Evolutionary conservation across 345 rosid genomes (phyloP).

Genomic region (Clausena lansium): DNA sequence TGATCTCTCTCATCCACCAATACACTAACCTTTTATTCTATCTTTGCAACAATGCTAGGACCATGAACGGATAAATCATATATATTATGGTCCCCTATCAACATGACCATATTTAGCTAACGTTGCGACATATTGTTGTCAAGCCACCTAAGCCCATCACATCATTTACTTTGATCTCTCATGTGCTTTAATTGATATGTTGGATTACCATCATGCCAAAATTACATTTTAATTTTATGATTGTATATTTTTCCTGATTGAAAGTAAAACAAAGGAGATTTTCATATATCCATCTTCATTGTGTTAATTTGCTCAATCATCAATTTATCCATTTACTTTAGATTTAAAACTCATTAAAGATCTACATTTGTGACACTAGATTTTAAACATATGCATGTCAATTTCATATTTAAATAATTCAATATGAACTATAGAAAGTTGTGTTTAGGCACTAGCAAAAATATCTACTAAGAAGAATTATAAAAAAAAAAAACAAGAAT

Average conservation of each 20-base stretch:
- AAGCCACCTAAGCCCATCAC: constrained; percentile 38
- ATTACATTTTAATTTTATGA: background rate
- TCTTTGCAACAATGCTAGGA: background rate
- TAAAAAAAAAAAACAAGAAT: too few species aligned
- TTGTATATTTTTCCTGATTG: background rate
- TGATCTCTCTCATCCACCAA: constrained; percentile 1
- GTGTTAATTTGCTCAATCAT: background rate
- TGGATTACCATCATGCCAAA: constrained; percentile 33
- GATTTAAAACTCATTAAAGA: too few species aligned
- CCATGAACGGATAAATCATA: constrained; percentile 5
- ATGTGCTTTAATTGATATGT: constrained; percentile 30
- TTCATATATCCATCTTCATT: background rate
- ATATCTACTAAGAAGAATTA: too few species aligned
- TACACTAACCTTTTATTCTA: background rate
- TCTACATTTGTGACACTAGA: too few species aligned
- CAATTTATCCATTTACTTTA: background rate
- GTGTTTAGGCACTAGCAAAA: too few species aligned
- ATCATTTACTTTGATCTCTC: constrained; percentile 25
- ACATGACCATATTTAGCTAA: background rate
- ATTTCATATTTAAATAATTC: too few species aligned
- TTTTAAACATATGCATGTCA: too few species aligned
- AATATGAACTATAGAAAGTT: too few species aligned
- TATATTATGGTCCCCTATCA: constrained; percentile 35
- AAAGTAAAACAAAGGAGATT: background rate
- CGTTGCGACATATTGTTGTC: constrained; percentile 31